These are phyloP conservation scores for Trypanosoma congolense DNA, from an alignment of 208 protist genomes.

Conservation along the genomic window DNA sequence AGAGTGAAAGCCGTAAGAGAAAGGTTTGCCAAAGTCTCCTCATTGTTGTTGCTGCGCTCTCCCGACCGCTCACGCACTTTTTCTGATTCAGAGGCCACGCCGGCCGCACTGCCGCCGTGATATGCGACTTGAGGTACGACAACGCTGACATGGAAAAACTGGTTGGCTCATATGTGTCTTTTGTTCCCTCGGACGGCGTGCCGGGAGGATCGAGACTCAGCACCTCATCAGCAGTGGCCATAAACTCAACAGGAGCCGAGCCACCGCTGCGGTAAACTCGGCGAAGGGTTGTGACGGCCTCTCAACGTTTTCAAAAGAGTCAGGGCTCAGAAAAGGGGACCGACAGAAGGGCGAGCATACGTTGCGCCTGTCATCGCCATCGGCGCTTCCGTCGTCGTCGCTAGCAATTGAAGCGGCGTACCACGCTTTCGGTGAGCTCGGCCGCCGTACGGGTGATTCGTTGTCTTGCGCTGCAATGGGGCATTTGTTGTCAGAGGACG, in stretches of 20 bases:
- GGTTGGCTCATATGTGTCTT: neutral
- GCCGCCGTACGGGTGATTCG: neutral
- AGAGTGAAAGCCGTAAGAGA: neutral
- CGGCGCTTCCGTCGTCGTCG: too few relatives aligned
- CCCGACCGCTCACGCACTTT: neutral
- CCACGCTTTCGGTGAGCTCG: neutral
- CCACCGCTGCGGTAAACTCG: conserved; percentile 10
- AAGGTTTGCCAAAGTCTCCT: neutral
- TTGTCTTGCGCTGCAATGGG: neutral
- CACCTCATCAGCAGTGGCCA: conserved; percentile 4
- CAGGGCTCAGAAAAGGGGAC: neutral
- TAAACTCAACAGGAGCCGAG: conserved; percentile 18
- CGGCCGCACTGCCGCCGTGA: neutral
- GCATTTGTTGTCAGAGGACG: neutral
- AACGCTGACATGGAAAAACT: neutral
- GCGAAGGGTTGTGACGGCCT: conserved; percentile 14
- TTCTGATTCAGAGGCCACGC: neutral
- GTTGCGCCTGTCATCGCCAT: too few relatives aligned
- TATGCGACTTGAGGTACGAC: neutral
- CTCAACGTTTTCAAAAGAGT: conserved; percentile 1
- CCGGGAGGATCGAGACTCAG: conserved; percentile 1
- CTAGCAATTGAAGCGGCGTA: neutral
- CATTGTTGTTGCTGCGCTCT: neutral
- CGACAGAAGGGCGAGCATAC: neutral
- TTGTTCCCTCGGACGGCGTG: neutral